Percentiles rank a stretch among this genome's conserved stretches.
phyloP scores from a whole-genome alignment of 2,329 filamentous ascomycete genomes.

The Scytalidium lignicola region DNA sequence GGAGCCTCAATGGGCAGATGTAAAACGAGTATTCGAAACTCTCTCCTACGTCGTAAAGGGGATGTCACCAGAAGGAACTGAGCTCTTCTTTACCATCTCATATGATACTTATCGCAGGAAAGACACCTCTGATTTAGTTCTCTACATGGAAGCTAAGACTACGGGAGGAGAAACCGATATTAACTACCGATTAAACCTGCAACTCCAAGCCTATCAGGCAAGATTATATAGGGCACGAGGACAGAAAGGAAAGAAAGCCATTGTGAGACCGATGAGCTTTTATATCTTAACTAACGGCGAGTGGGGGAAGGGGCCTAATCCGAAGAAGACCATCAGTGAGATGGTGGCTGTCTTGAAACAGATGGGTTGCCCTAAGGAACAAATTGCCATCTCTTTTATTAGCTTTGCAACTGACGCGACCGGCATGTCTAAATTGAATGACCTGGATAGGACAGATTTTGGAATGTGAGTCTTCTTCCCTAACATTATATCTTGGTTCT shows the following conservation, averaged over 20 bases:
- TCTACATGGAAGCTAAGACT: conserved; percentile 10
- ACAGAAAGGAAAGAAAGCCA: conserved; percentile 6
- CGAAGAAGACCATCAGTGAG: conserved; percentile 4
- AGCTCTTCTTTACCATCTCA: conserved; percentile 22
- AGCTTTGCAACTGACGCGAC: conserved; percentile 11
- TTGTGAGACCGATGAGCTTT: conserved; percentile 16
- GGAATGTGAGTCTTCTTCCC: conserved; percentile 9
- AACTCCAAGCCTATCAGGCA: conserved; percentile 13
- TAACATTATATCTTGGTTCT: too few relatives aligned
- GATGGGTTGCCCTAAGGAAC: neutral
- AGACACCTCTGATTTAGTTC: conserved; percentile 15
- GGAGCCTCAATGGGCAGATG: conserved; percentile 17
- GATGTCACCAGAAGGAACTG: conserved; percentile 20
- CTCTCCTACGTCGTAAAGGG: conserved; percentile 24
- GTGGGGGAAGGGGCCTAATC: conserved; percentile 9
- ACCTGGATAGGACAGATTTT: conserved; percentile 8
- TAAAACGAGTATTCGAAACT: conserved; percentile 19
- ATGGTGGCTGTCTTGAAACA: conserved; percentile 7
- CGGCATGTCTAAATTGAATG: conserved; percentile 7
- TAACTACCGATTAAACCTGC: conserved; percentile 13
- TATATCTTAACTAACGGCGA: conserved; percentile 18
- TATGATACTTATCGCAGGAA: conserved; percentile 17
- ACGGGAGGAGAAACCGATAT: conserved; percentile 14
- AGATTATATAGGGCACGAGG: conserved; percentile 8
- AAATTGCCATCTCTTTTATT: conserved; percentile 4